A percentile compares a stretch with the other conserved stretches of the same genome.
Conservation (phyloP, 1,284 basidiomycete species). For the Earliella scabrosa region DNA sequence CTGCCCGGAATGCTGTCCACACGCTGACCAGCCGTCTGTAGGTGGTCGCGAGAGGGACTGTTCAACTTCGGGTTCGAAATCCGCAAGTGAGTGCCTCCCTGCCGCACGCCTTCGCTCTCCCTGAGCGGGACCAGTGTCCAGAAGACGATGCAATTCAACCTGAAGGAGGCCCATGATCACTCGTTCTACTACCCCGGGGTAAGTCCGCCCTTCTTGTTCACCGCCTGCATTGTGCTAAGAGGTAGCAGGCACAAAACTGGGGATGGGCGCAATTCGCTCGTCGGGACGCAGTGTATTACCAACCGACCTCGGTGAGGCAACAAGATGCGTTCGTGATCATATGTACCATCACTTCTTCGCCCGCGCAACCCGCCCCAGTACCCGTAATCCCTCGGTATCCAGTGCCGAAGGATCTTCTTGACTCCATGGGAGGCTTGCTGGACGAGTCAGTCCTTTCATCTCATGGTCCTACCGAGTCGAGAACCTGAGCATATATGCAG, state of each 20-base stretch:
- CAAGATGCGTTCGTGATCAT: slow-evolving; percentile 76
- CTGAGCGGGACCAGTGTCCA: slow-evolving; percentile 42
- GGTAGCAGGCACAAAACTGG: slow-evolving; percentile 75
- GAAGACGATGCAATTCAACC: slow-evolving; percentile 57
- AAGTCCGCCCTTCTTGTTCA: not conserved
- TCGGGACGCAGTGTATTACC: slow-evolving; percentile 74
- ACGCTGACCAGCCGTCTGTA: slow-evolving; percentile 27
- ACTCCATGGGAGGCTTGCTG: slow-evolving; percentile 73
- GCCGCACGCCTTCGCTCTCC: not conserved
- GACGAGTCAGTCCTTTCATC: slow-evolving; percentile 52
- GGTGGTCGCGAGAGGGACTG: slow-evolving; percentile 83
- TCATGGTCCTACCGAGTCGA: not conserved
- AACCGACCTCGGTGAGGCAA: slow-evolving; percentile 55
- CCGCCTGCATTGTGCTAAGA: not conserved
- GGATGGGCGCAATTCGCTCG: slow-evolving; percentile 85
- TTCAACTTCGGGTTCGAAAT: slow-evolving; percentile 88
- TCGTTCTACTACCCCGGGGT: slow-evolving; percentile 79
- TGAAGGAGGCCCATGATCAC: slow-evolving; percentile 85
- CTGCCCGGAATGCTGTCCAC: not conserved
- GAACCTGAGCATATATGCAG: slow-evolving; percentile 6
- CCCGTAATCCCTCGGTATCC: slow-evolving; percentile 50
- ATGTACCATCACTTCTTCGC: slow-evolving; percentile 78
- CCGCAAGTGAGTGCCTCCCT: slow-evolving; percentile 54
- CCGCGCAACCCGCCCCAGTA: slow-evolving; percentile 54
- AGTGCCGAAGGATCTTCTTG: slow-evolving; percentile 67